Evolutionary conservation across 75 land plant species (phyloP).

Genomic region (Selaginella moellendorffii): DNA sequence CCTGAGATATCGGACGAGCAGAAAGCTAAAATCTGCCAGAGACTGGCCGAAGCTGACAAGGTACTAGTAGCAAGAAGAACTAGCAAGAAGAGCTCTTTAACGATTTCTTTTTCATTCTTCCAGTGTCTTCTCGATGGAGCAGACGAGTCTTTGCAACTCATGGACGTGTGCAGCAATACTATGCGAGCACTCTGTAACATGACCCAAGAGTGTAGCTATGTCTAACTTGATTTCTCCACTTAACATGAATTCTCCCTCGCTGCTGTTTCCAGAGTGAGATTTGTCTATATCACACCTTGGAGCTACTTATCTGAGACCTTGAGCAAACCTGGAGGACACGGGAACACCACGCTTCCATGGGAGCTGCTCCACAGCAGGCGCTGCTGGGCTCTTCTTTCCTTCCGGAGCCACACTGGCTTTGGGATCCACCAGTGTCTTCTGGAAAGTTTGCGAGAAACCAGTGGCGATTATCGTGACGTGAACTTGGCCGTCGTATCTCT

Average conservation of each 20-base stretch:
- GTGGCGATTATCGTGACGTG: slow-evolving; percentile 94
- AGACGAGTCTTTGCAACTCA: slow-evolving; percentile 81
- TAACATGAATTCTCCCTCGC: too few species aligned
- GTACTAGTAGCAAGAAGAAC: too few species aligned
- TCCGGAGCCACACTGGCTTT: slow-evolving; percentile 28
- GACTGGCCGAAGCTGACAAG: slow-evolving; percentile 86
- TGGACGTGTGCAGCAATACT: slow-evolving; percentile 72
- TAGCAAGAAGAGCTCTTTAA: too few species aligned
- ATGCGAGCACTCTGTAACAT: slow-evolving; percentile 67
- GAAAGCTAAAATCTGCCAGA: slow-evolving; percentile 68
- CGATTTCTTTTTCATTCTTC: too few species aligned
- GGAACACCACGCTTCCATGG: slow-evolving; percentile 19
- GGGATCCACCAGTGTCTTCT: slow-evolving; percentile 59
- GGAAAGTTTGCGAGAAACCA: slow-evolving; percentile 85
- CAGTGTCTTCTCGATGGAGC: slow-evolving; percentile 96
- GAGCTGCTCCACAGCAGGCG: slow-evolving; percentile 17
- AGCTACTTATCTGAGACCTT: slow-evolving; percentile 15
- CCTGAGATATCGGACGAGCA: slow-evolving; percentile 67
- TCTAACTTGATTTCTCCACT: too few species aligned
- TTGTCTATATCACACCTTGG: too few species aligned
- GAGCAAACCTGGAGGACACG: slow-evolving; percentile 14
- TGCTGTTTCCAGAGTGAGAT: too few species aligned
- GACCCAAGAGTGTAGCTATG: slow-evolving; percentile 42
- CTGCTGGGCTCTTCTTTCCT: slow-evolving; percentile 23
- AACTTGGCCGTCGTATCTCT: slow-evolving; percentile 70